Base-by-base conservation (phyloP, 1,284 basidiomycete genomes). In the Anthracocystis setariae region DNA sequence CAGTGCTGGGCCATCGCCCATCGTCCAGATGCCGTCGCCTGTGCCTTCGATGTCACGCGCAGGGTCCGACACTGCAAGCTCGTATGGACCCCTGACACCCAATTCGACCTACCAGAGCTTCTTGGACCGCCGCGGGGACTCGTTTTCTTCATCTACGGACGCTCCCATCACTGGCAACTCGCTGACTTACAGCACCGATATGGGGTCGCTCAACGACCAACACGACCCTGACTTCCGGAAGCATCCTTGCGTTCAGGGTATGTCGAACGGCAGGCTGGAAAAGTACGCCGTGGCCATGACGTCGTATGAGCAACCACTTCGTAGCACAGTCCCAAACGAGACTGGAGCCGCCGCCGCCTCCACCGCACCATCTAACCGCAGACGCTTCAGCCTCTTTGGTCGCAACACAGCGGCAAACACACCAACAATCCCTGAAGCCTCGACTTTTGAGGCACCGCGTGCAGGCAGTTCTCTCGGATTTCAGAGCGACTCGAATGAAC, bases 71-170 rank as follows among this genome's bases (percentile, higher is more conserved):
- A 53, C 62, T 5, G 68, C 68, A 1, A 71, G 68, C 58, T 65
- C 68, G 33, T 61, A 71, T 12, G 68, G 68, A 8, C 68, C 68
- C 1, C 29, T 71, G 53, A 71, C 68, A 15, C 68, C 68, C 15
- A 71, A 54, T 44, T 71, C 68, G 50, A 29, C 57, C 39, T 61
- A 65, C 43, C 68, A 71, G 21, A 65, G 57, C 57, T 71, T 65
- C 50, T n/a, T 65, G 40, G 62, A 71, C 12, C 68, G 62, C 39
- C 61, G 68, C 13, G 62, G 54, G 25, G 58, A 58, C 29, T 71
- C 68, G 2, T 60, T 71, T 10, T 65, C 68, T 25, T 65, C 62
- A 9, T 65, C 68, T 10, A 43, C 44, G 27, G 61, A 65, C 24
- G 54, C 49, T 21, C 25, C 52, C 44, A 5, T 40, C 23, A 32